Evolutionary conservation across 2,329 filamentous ascomycete species (phyloP), one percentile per base, ranked within the genome.

Genomic region (Ceratocystiopsis minuta): DNA sequence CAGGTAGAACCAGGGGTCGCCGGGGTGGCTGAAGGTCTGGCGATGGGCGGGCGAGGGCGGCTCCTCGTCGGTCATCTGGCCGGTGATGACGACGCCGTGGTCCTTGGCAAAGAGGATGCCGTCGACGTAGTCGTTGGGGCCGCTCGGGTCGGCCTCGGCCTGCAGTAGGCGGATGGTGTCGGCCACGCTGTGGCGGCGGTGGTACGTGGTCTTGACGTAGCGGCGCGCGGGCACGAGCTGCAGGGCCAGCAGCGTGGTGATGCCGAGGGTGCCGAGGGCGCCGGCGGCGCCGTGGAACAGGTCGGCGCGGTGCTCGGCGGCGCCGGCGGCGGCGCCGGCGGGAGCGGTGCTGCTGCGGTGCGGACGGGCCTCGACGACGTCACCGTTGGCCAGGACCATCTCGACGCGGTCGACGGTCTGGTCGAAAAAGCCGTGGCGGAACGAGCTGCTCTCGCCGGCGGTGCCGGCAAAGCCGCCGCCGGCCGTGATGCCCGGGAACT

Each of bases 1-100:
- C 45, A 86, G 63, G 54, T 84, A 86, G 57, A 76, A 84, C 81
- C 81, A 86, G 2, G 79, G 77, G 52, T 87, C 80, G 50, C 64
- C 63, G 5, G 75, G 64, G 28, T 67, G 60, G 52, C 63, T 69
- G 38, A 75, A 70, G 7, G 67, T 64, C 65, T 75, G 76, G 60
- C 46, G 58, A 45, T 39, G 50, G 20, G 48, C 49, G 15, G 49
- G 54, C 3, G 52, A 48, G 4, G 65, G 65, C 18, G 62, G 47
- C 39, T 37, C 58, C 6, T 68, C 62, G 49, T 82, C 64, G 1
- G 69, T 73, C 52, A 82, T 59, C 44, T 62, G 61, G 3, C 80
- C 80, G 6, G 71, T 72, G 55, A 82, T 67, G 47, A 85, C 59
- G n/a, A 79, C 73, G 20, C 78, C 78, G 49, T 72, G 70, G 47